phyloP scores from a whole-genome alignment of 257 asterid species.

The Parsonsia alboflavescens region DNA sequence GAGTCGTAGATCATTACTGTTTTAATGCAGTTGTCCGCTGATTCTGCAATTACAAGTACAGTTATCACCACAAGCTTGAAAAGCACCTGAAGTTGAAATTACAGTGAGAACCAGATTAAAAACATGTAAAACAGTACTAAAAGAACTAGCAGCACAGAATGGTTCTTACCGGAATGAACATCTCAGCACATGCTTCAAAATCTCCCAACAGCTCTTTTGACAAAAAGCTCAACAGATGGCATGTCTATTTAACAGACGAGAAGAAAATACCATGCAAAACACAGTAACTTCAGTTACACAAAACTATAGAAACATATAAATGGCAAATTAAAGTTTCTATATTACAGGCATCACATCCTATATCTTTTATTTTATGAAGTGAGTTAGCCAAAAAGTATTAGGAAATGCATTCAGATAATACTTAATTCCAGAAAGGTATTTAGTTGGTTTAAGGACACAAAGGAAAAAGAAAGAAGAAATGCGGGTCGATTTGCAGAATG shows the following conservation, averaged over 20 bases:
- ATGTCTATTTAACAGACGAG: conserved; percentile 46
- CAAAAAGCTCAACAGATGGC: conserved; percentile 74
- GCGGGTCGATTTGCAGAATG: not conserved
- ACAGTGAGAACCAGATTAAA: conserved; percentile 33
- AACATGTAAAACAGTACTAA: conserved; percentile 15
- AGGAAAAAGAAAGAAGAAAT: not conserved
- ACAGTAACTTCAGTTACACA: not conserved
- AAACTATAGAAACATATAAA: not conserved
- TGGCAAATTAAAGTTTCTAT: not conserved
- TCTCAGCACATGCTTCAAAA: conserved; percentile 95
- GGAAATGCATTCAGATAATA: not conserved
- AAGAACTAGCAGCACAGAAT: conserved; percentile 11
- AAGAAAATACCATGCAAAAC: conserved; percentile 14
- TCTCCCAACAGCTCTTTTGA: conserved; percentile 97
- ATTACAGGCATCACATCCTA: not conserved
- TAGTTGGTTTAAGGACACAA: not conserved
- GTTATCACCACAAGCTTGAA: conserved; percentile 99
- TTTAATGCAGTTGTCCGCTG: conserved; percentile 97
- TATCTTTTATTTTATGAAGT: not conserved
- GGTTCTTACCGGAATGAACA: conserved; percentile 88
- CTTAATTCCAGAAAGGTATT: not conserved
- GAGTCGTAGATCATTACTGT: conserved; percentile 49
- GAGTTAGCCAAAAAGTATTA: not conserved
- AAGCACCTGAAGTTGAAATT: conserved; percentile 64
- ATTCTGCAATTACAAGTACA: conserved; percentile 97